These are phyloP conservation scores for Triticum urartu DNA, from an alignment of 176 grass and related monocot genomes.

Conservation along the genomic window DNA sequence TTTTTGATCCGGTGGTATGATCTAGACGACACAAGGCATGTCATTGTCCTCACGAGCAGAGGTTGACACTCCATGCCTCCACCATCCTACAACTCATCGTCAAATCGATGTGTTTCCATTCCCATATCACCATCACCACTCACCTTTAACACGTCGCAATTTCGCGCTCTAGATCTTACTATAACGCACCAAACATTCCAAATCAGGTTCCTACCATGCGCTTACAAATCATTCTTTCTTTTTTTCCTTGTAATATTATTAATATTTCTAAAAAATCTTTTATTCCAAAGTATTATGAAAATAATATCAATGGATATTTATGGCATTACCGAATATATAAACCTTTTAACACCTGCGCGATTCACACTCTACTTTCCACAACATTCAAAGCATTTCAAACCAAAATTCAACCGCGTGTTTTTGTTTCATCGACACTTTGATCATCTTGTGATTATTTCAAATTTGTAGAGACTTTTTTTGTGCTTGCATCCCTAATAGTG, in stretches of 20 bases:
- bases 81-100: not conserved
- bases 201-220: not conserved
- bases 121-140: not conserved
- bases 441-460: not conserved
- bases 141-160: not conserved
- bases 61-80: not conserved
- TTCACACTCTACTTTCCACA: not conserved
- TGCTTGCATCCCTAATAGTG: not conserved
- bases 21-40: not conserved
- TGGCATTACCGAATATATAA: too few relatives aligned
- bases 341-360: too few relatives aligned
- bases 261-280: not conserved
- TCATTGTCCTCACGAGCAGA: not conserved
- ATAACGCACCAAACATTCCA: not conserved
- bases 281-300: too few relatives aligned
- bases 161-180: not conserved
- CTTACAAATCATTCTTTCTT: not conserved
- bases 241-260: not conserved
- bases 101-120: not conserved
- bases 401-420: not conserved
- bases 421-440: not conserved
- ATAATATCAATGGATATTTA: too few relatives aligned
- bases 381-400: not conserved
- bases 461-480: not conserved
- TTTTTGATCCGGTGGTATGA: not conserved